Base-by-base conservation (phyloP, 805 yeast species). In the Ogataea ramenticola region DNA sequence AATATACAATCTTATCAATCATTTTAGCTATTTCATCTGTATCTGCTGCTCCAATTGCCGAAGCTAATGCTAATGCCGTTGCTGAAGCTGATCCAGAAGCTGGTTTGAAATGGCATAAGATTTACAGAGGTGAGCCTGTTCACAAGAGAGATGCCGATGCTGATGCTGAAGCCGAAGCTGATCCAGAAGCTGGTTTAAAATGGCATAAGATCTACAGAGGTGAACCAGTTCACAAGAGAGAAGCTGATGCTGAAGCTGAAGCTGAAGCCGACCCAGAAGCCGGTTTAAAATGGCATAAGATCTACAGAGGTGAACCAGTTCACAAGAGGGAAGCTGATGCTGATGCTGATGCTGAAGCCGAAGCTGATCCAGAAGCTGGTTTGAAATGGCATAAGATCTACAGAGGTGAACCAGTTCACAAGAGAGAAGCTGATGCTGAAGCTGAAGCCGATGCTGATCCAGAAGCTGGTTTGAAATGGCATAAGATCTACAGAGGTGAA, bases 401-500 rank as follows among this genome's bases (percentile, higher is more conserved):
- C 21, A 44, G 42, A 39, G 51, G 53, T 40, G 44, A 45, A 37
- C 53, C 50, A 20, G 49, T 56, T 31, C 46, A 44, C 38, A 61
- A 61, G 48, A 56, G 64, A 50, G 64, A 57, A 6, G 62, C 63
- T 36, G 57, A 58, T 15, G 58, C 61, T 15, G 61, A 54, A 8
- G 60, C 60, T 15, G 54, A 49, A 9, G 32, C 32, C n/a, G 4
- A 43, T 32, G 54, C 51, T 16, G 43, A 36, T 14, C 31, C 46
- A 21, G 41, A 46, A 26, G 29, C 31, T 8, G 14, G 17, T 36
- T 8, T 9, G 16, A 11, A 14, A 6, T 22, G 17, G 19, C n/a
- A 24, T 20, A n/a, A 35, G 20, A 6, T 44, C 27, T 40, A 41
- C 36, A 46, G 40, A 19, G 54, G 49, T 43, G 53, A 55, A 44